Percentiles rank a stretch among this genome's conserved stretches.
Evolutionary conservation across 2,329 filamentous ascomycete genomes (phyloP).

Genomic region (Penicillium aurantiogriseum): DNA sequence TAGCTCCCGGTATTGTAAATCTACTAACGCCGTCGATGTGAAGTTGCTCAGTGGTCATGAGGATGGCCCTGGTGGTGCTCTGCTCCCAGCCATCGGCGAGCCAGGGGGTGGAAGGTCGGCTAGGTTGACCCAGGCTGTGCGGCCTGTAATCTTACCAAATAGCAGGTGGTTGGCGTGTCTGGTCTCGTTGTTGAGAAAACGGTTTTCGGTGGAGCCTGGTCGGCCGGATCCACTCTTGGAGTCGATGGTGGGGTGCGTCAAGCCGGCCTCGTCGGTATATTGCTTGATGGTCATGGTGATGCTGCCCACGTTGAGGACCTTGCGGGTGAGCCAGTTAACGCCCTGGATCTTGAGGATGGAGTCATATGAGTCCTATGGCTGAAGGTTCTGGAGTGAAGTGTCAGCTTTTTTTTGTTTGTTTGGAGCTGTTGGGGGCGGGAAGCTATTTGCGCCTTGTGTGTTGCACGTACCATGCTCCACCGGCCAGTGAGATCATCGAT

Average conservation of each 20-base stretch:
- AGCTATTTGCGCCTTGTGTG: neutral
- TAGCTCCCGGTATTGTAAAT: neutral
- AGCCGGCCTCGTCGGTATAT: neutral
- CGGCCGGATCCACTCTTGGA: neutral
- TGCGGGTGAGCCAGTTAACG: neutral
- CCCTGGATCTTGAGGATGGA: neutral
- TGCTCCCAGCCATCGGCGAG: neutral
- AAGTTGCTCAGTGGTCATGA: neutral
- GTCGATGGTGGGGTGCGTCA: neutral
- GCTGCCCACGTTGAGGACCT: neutral
- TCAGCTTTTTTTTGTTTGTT: neutral
- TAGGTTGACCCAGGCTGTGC: neutral
- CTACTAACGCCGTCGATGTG: neutral
- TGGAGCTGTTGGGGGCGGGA: neutral
- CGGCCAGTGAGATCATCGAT: neutral
- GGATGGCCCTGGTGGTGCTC: neutral
- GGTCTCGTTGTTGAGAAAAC: neutral
- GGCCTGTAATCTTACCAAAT: neutral
- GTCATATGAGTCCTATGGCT: neutral
- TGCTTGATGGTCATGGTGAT: neutral
- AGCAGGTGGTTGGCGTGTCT: neutral
- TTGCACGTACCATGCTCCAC: neutral
- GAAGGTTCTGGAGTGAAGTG: neutral
- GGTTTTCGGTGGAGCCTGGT: neutral
- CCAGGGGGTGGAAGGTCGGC: neutral